Evolutionary conservation across 257 asterid genomes (phyloP), one percentile per base, ranked within the genome.

Genomic region (Forsythia viridissima): DNA sequence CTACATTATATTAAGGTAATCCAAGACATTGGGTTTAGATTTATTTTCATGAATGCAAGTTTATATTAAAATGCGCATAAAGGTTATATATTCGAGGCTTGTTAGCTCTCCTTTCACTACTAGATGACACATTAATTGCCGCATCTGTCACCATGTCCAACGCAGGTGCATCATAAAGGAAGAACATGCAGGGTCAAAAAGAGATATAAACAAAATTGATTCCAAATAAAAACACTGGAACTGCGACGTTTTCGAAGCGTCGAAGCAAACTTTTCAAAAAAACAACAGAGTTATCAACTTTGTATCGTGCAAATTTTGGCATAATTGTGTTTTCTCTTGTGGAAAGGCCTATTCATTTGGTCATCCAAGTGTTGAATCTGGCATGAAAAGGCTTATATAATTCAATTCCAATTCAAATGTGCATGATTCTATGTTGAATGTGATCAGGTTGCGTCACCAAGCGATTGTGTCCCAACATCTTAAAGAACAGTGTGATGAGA

Each of bases 181-280:
- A 44, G 66, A 69, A 44, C 24, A 20, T 74, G 18, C 68, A 12
- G 34, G 82, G 85, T 11, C 76, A 82, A 3, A 67, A 68, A n/a
- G 78, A 82, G 74, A 82, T 82, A 36, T 80, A 78, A 9, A 82
- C 78, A 18, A 82, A 74, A 41, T 61, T 67, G 6, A 82, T 82
- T 3, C 80, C 66, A 15, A 71, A 70, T 43, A 70, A 74, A 13
- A 79, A 65, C 16, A 72, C 80, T 6, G 72, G 85, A 7, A 57
- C 44, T 11, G 73, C 70, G 5, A 82, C 85, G 1, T 82, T 78
- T 52, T 78, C 85, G 5, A 82, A 82, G 59, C 82, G 85, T 5
- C 75, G 79, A 40, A 63, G 11, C 3, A 82, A 82, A 21, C 18
- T 82, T 42, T 82, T 73, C 82, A 82, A 82, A 77, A 82, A 37